Conservation (phyloP, 495 filamentous ascomycete species). For the Podospora bellae-mahoneyi region DNA sequence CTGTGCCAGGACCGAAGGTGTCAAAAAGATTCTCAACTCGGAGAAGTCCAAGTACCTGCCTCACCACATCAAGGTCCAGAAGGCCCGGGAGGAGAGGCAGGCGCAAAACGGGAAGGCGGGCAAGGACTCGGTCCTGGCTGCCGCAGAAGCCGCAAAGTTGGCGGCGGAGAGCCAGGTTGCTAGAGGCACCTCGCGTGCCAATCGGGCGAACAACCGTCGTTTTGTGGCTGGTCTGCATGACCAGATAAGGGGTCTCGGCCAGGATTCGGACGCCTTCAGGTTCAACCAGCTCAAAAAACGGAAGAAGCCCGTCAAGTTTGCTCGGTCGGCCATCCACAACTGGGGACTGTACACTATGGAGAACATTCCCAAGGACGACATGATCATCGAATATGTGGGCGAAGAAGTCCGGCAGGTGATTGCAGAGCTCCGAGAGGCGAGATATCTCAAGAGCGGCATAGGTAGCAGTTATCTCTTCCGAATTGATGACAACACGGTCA, state of each 20-base stretch:
- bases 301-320: slow-evolving; percentile 98
- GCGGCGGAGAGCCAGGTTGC: slow-evolving; percentile 74
- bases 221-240: slow-evolving; percentile 92
- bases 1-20: slow-evolving; percentile 85
- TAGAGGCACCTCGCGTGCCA: slow-evolving; percentile 76
- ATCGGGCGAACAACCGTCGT: slow-evolving; percentile 90
- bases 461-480: slow-evolving; percentile 97
- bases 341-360: slow-evolving; percentile 98
- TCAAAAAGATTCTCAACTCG: slow-evolving; percentile 88
- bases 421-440: slow-evolving; percentile 85
- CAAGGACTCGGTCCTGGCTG: slow-evolving; percentile 61
- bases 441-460: slow-evolving; percentile 93
- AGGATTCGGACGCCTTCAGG: slow-evolving; percentile 81
- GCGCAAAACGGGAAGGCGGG: slow-evolving; percentile 70
- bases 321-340: slow-evolving; percentile 95
- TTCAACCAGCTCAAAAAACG: slow-evolving; percentile 99
- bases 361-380: slow-evolving; percentile 94
- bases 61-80: slow-evolving; percentile 92
- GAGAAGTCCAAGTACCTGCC: slow-evolving; percentile 98
- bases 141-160: slow-evolving; percentile 66
- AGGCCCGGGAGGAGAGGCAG: slow-evolving; percentile 81
- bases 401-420: slow-evolving; percentile 96
- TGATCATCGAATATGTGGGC: slow-evolving; percentile 99
- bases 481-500: slow-evolving; percentile 95
- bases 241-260: slow-evolving; percentile 81